Evolutionary conservation across 176 grass and related monocot species (phyloP).

Genomic region (Puccinellia tenuiflora): DNA sequence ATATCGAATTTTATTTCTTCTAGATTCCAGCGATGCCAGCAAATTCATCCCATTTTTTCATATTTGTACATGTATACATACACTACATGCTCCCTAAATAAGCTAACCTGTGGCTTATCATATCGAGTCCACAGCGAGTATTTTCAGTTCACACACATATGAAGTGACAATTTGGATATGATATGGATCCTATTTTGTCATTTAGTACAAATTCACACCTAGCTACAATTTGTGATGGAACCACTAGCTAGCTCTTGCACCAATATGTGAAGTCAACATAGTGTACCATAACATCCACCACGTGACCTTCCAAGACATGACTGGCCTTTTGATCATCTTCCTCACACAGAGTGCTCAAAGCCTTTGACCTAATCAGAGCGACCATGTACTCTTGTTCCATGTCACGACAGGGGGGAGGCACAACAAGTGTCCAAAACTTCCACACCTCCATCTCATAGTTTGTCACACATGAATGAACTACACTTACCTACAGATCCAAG

Average conservation of each 20-base stretch:
- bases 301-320: slow-evolving; percentile 19
- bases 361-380: slow-evolving; percentile 35
- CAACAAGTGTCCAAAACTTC: slow-evolving; percentile 33
- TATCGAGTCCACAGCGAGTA: neutral
- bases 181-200: neutral
- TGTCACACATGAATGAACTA: slow-evolving; percentile 12
- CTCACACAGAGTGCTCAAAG: neutral
- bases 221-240: neutral
- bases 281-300: neutral
- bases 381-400: neutral
- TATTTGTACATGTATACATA: neutral
- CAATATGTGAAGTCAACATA: slow-evolving; percentile 5
- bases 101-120: neutral
- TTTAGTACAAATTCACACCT: slow-evolving; percentile 8
- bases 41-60: neutral
- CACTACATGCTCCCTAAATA: neutral
- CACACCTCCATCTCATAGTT: slow-evolving; percentile 12
- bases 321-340: slow-evolving; percentile 31
- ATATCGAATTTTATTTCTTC: neutral
- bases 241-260: slow-evolving; percentile 15
- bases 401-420: slow-evolving; percentile 21
- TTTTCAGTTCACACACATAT: neutral
- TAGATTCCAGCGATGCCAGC: neutral
- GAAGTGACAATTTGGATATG: slow-evolving; percentile 13
- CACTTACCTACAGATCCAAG: neutral